Evolutionary conservation across 139 green algal genomes (phyloP).

Genomic region (Micractinium sp.): DNA sequence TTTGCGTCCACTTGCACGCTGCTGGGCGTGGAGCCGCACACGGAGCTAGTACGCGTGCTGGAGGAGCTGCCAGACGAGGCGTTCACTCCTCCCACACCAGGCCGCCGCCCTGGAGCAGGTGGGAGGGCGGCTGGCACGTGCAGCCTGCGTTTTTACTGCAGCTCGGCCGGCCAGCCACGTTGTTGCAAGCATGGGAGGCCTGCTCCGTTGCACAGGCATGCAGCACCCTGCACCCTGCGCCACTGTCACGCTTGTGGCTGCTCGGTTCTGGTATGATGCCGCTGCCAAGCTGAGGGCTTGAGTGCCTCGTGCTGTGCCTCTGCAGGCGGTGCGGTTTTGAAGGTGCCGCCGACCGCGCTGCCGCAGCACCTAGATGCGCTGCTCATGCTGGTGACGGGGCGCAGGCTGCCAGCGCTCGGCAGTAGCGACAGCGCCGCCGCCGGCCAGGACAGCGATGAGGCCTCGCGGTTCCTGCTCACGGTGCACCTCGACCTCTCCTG

Average conservation of each 20-base stretch:
- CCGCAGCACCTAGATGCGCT: background rate
- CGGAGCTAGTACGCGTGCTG: background rate
- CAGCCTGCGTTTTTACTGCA: background rate
- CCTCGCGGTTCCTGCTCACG: background rate
- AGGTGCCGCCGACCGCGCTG: background rate
- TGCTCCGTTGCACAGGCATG: background rate
- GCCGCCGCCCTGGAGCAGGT: background rate
- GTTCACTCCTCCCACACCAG: background rate
- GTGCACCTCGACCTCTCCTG: conserved; percentile 20
- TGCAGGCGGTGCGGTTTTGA: conserved; percentile 17
- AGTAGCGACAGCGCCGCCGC: background rate
- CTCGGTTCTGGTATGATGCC: too few species aligned
- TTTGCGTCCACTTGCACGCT: background rate
- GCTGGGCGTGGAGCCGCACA: background rate
- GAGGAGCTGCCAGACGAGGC: background rate
- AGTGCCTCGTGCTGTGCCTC: background rate
- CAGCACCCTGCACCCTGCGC: too few species aligned
- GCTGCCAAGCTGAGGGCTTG: too few species aligned
- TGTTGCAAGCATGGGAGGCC: background rate
- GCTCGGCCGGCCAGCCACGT: too few species aligned
- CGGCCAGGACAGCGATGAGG: background rate
- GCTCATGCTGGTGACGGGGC: background rate
- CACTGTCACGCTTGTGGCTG: too few species aligned
- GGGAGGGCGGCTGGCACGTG: background rate
- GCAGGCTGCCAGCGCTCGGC: background rate